Percentiles rank a stretch among this genome's conserved stretches.
Conservation (phyloP, 108 stramenopile species). For the Nitzschia palea region DNA sequence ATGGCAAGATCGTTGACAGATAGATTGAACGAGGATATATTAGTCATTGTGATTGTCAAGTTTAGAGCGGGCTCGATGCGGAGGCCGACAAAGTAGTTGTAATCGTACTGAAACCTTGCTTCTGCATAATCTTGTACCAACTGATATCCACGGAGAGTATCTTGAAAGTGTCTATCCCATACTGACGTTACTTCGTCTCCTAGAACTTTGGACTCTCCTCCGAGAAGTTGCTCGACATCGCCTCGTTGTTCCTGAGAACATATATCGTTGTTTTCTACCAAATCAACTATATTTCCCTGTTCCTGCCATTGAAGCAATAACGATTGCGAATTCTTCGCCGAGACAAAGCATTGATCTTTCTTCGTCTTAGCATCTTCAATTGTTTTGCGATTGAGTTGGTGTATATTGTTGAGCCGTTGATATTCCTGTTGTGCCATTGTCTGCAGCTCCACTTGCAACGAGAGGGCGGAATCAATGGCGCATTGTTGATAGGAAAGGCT, state of each 20-base stretch:
- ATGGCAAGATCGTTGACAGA: not conserved
- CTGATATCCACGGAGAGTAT: not conserved
- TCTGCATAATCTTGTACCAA: slow-evolving; percentile 27
- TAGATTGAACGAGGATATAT: not conserved
- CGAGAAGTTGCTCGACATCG: slow-evolving; percentile 3
- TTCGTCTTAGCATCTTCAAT: not conserved
- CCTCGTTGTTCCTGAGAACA: not conserved
- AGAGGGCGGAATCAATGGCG: not conserved
- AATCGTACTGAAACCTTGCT: slow-evolving; percentile 37
- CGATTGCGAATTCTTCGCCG: not conserved
- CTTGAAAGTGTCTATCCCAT: slow-evolving; percentile 19
- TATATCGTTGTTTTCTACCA: not conserved
- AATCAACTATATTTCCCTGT: not conserved
- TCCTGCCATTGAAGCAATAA: not conserved
- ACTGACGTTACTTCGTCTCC: slow-evolving; percentile 19
- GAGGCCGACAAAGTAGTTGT: slow-evolving; percentile 35
- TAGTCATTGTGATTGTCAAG: not conserved
- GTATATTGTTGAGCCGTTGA: not conserved
- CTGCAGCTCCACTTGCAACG: not conserved
- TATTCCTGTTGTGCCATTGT: not conserved
- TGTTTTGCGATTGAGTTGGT: not conserved
- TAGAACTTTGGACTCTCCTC: not conserved
- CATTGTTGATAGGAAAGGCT: slow-evolving; percentile 21
- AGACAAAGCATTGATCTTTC: not conserved
- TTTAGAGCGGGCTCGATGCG: slow-evolving; percentile 35